These are phyloP conservation scores for Claviceps digitariae DNA, from an alignment of 2,329 filamentous ascomycete genomes.

Conservation along the genomic window DNA sequence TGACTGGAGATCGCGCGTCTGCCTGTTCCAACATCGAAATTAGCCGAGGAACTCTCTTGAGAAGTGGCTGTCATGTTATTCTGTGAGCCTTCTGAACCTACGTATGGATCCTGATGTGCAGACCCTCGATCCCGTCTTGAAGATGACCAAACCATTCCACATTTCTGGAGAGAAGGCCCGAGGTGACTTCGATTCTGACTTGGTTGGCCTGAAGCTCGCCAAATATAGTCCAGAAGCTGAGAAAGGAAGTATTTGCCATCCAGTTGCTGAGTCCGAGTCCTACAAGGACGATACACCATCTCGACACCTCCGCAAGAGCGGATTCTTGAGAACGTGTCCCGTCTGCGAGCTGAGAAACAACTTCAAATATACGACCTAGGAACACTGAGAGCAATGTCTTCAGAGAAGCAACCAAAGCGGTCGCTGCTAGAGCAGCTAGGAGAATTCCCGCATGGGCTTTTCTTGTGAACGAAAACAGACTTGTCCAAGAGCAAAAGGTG, in stretches of 20 bases:
- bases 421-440: slow-evolving; percentile 37
- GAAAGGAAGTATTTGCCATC: slow-evolving; percentile 52
- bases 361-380: slow-evolving; percentile 61
- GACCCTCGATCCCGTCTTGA: slow-evolving; percentile 55
- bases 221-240: slow-evolving; percentile 60
- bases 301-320: slow-evolving; percentile 42
- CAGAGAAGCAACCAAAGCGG: slow-evolving; percentile 46
- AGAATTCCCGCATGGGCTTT: slow-evolving; percentile 43
- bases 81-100: slow-evolving; percentile 25
- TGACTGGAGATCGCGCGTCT: slow-evolving; percentile 68
- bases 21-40: slow-evolving; percentile 33
- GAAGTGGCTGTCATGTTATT: background rate
- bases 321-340: slow-evolving; percentile 33
- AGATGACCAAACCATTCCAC: slow-evolving; percentile 72
- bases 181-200: slow-evolving; percentile 52
- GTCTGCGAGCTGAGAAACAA: slow-evolving; percentile 52
- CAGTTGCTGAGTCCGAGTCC: slow-evolving; percentile 52
- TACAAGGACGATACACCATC: slow-evolving; percentile 48
- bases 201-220: slow-evolving; percentile 66
- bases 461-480: slow-evolving; percentile 63
- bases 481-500: slow-evolving; percentile 16
- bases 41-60: background rate
- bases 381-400: slow-evolving; percentile 55
- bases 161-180: slow-evolving; percentile 54
- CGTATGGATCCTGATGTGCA: slow-evolving; percentile 62